Evolutionary conservation across 2,329 filamentous ascomycete genomes (phyloP).

Genomic region (Bipolaris victoriae): DNA sequence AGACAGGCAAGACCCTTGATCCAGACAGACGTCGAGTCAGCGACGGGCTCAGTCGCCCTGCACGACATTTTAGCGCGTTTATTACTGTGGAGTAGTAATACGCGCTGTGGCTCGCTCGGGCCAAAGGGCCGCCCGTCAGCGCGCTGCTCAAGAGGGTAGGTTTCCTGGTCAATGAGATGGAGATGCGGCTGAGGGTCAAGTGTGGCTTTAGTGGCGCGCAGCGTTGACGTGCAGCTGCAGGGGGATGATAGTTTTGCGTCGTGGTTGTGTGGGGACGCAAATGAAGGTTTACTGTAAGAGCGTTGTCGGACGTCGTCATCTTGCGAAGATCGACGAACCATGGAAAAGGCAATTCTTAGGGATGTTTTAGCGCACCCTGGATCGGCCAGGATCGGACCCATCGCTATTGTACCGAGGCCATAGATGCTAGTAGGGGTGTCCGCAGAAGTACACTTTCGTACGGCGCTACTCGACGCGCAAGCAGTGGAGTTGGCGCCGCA

Average conservation of each 20-base stretch:
- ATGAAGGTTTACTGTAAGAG: constrained; percentile 1
- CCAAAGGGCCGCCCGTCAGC: constrained; percentile 22
- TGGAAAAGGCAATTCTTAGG: constrained; percentile 13
- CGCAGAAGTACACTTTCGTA: constrained; percentile 5
- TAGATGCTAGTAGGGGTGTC: constrained; percentile 11
- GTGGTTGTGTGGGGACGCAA: not conserved
- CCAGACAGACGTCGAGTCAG: constrained; percentile 14
- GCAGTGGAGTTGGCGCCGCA: constrained; percentile 5
- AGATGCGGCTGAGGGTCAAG: constrained; percentile 5
- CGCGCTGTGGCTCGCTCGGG: constrained; percentile 24
- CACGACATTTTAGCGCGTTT: constrained; percentile 34
- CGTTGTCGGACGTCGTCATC: constrained; percentile 10
- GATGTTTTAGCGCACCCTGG: constrained; percentile 5
- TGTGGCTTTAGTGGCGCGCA: not conserved
- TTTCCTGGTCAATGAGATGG: constrained; percentile 10
- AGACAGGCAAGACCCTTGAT: constrained; percentile 28
- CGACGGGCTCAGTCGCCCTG: constrained; percentile 26
- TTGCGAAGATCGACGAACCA: constrained; percentile 13
- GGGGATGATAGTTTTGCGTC: not conserved
- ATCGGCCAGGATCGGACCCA: constrained; percentile 10
- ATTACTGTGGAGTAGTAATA: constrained; percentile 23
- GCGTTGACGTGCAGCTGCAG: constrained; percentile 14
- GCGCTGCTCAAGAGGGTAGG: constrained; percentile 13
- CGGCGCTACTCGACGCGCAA: constrained; percentile 15
- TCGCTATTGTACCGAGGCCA: constrained; percentile 11